Conservation (phyloP, 73 alveolate genomes). For the Paraurostyla sp. region DNA sequence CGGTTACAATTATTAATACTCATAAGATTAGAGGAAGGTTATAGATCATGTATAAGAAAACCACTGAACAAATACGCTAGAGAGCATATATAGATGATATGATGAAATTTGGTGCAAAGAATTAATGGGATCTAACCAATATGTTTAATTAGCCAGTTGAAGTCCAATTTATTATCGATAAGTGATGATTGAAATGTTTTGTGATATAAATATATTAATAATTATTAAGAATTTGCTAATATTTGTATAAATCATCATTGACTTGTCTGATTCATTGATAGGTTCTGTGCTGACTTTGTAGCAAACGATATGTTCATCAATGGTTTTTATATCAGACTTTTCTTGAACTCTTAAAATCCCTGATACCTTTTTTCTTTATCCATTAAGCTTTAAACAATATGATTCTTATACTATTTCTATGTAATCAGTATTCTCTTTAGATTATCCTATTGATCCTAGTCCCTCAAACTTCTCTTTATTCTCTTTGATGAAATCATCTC, state of each 20-base stretch:
- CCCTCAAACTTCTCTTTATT: neutral
- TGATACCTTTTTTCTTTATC: constrained; percentile 12
- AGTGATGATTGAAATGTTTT: neutral
- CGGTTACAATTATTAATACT: neutral
- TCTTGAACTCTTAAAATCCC: constrained; percentile 1
- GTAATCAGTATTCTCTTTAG: constrained; percentile 19
- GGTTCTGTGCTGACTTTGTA: neutral
- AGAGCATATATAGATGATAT: neutral
- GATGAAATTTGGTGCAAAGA: neutral
- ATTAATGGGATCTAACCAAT: neutral
- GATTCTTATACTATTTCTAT: neutral
- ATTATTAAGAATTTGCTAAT: too few relatives aligned
- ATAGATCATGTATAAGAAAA: neutral
- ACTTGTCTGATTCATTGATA: constrained; percentile 17
- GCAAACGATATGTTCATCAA: neutral
- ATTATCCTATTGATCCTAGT: constrained; percentile 12
- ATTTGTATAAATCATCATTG: too few relatives aligned
- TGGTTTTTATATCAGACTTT: neutral
- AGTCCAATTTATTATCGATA: neutral
- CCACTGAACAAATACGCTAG: neutral
- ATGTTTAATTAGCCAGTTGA: neutral
- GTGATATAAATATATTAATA: neutral
- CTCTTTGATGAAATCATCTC: neutral
- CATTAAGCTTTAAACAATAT: neutral
- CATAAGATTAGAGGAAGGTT: neutral